These are phyloP conservation scores for Coelastrella sp. DNA, from an alignment of 139 green algal genomes.

Conservation along the genomic window DNA sequence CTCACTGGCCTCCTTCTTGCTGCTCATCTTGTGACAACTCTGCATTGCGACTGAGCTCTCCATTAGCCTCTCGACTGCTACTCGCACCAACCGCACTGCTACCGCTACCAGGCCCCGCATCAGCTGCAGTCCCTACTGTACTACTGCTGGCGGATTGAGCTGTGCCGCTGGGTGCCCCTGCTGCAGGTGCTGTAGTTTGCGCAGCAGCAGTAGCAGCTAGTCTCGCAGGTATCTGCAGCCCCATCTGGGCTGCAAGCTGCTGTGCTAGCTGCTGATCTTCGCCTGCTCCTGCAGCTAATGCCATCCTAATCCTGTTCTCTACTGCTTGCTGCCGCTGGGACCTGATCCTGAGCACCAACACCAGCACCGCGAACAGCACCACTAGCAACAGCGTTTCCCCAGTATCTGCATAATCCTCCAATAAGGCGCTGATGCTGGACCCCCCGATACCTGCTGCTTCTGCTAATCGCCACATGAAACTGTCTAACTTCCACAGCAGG, in stretches of 20 bases:
- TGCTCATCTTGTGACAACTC: too few relatives aligned
- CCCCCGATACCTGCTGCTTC: neutral
- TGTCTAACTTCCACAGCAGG: constrained; percentile 36
- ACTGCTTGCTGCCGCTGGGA: constrained; percentile 42
- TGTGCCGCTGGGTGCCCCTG: neutral
- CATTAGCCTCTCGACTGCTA: too few relatives aligned
- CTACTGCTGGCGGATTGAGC: too few relatives aligned
- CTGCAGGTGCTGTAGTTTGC: neutral
- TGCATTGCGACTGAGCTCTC: too few relatives aligned
- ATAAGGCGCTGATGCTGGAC: neutral
- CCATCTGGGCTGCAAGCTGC: constrained; percentile 24
- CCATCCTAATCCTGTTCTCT: neutral
- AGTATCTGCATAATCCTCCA: constrained; percentile 28
- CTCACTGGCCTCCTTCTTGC: too few relatives aligned
- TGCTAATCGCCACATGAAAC: constrained; percentile 12
- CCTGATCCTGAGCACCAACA: constrained; percentile 44
- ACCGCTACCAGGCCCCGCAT: too few relatives aligned
- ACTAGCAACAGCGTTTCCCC: constrained; percentile 48
- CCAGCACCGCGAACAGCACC: constrained; percentile 41
- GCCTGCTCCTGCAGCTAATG: neutral
- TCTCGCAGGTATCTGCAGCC: neutral
- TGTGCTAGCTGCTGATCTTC: constrained; percentile 25
- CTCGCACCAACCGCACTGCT: too few relatives aligned
- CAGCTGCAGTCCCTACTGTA: too few relatives aligned
- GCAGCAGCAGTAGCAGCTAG: neutral